Base-by-base conservation (phyloP, 371 early-diverging fungal species). In the Lichtheimia corymbifera region DNA sequence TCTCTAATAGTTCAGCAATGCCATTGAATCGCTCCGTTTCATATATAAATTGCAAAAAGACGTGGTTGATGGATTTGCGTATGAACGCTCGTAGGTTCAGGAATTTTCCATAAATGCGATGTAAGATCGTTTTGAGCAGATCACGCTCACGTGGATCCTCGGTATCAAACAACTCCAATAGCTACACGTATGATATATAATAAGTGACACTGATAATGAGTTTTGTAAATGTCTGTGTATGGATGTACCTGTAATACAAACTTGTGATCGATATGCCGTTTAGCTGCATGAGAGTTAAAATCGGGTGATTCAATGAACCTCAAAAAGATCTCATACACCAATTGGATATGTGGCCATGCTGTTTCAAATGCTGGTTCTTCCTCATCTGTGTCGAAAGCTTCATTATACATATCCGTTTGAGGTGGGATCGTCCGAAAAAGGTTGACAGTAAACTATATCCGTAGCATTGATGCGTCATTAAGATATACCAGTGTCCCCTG, bases 131-230 rank as follows among this genome's bases (percentile, higher is more conserved):
- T 67, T 98, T 98, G 50, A 97, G 77, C 66, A 95, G 94, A 69
- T 98, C 98, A 50, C 98, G 87, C 81, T 98, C 98, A 53, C 97
- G 86, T 13, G 97, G 96, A 79, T 98, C 98, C 73, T 97, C 97
- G 66, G 92, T 93, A 73, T 98, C 97, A 76, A 98, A 98, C 11
- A 98, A 76, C 27, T 94, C 97, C 52, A 98, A 74, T 14, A 97
- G 74, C 94, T 94, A 30, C 35, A 35, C 0, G 35, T 35, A 35
- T 1, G 2, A 35, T 35, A 28, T 1, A 28, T 28, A 4, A 28
- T 5, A 35, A 35, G 35, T 35, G 35, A 11, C 9, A 11, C 9
- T 35, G 35, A 11, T 35, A 35, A 9, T 6, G 35, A 35, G 9
- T 1, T 9, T 35, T 5, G 11, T 11, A 35, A 35, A 9, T 2